These are phyloP conservation scores for Symbiotaphrina buchneri DNA, from an alignment of 495 filamentous ascomycete species.

Conservation along the genomic window DNA sequence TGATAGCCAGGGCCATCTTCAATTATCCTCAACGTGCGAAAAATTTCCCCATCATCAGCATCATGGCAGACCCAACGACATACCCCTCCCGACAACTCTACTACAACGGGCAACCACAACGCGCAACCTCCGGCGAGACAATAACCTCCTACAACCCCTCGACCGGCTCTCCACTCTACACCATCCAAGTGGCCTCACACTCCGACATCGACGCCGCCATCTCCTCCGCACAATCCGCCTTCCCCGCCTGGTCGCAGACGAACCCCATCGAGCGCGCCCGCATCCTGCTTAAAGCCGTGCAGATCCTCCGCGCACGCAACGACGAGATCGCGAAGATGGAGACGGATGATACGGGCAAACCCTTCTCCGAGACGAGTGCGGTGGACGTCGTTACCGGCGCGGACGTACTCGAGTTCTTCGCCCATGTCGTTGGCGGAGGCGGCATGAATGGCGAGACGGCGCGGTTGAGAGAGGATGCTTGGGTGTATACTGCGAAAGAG, in stretches of 20 bases:
- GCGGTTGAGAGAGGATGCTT: conserved; percentile 42
- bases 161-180: conserved; percentile 35
- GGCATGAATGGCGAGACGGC: conserved; percentile 46
- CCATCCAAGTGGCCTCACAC: conserved; percentile 36
- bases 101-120: conserved; percentile 39
- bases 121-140: conserved; percentile 30
- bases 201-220: conserved; percentile 45
- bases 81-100: conserved; percentile 36
- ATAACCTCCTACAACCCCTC: conserved; percentile 50
- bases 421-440: conserved; percentile 44
- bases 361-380: conserved; percentile 49
- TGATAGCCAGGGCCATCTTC: too few relatives aligned
- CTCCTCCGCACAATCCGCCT: conserved; percentile 33
- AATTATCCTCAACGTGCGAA: too few relatives aligned
- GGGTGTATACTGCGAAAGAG: conserved; percentile 54
- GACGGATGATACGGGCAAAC: conserved; percentile 53
- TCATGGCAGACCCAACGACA: conserved; percentile 8
- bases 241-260: conserved; percentile 41
- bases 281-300: conserved; percentile 45
- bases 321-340: conserved; percentile 47
- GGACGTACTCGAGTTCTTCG: conserved; percentile 59
- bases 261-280: conserved; percentile 40
- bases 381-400: conserved; percentile 56
- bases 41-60: not conserved
- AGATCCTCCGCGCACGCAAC: conserved; percentile 40